Evolutionary conservation across 352 stramenopile species (phyloP).

Genomic region (Pythium diclinum): DNA sequence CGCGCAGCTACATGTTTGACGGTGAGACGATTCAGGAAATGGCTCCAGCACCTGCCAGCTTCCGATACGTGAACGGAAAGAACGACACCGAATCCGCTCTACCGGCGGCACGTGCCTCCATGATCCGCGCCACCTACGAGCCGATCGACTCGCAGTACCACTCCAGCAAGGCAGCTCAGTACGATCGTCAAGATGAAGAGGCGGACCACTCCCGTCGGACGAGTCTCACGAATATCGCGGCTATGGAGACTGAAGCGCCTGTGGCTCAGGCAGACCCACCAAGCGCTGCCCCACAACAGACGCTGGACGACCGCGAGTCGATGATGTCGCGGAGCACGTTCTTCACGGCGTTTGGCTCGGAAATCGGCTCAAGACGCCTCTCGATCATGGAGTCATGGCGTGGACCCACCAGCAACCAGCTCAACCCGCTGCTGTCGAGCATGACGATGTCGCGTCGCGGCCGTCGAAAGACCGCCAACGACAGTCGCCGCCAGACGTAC

Average conservation of each 20-base stretch:
- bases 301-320: conserved; percentile 5
- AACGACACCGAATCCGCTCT: conserved; percentile 34
- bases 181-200: conserved; percentile 52
- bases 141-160: conserved; percentile 68
- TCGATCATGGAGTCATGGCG: conserved; percentile 78
- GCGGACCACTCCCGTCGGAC: conserved; percentile 23
- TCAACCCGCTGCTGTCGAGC: conserved; percentile 61
- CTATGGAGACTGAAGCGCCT: neutral
- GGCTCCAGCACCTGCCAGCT: conserved; percentile 50
- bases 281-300: neutral
- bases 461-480: conserved; percentile 51
- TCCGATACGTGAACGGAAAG: conserved; percentile 40
- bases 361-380: conserved; percentile 42
- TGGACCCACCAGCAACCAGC: conserved; percentile 42
- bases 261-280: neutral
- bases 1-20: conserved; percentile 72
- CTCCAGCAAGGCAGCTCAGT: conserved; percentile 66
- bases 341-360: conserved; percentile 18
- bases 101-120: conserved; percentile 47
- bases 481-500: conserved; percentile 66
- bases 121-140: conserved; percentile 61
- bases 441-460: conserved; percentile 71
- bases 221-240: conserved; percentile 15
- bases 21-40: conserved; percentile 52
- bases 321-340: conserved; percentile 11